These are phyloP conservation scores for Sanghuangporus sanghuang DNA, from an alignment of 1,284 basidiomycete genomes.

Conservation along the genomic window DNA sequence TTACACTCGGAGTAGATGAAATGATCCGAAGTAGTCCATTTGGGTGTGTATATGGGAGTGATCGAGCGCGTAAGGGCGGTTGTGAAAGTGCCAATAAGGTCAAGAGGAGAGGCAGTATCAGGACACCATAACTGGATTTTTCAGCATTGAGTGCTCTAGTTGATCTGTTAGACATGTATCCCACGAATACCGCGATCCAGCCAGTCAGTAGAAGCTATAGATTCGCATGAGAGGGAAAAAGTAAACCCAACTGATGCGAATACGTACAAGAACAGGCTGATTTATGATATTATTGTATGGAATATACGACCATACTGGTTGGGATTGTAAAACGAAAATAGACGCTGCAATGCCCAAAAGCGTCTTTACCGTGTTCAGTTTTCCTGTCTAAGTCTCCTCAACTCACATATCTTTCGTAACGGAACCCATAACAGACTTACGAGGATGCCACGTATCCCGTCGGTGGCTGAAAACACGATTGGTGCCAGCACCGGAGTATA, in stretches of 20 bases:
- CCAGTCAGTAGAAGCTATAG: conserved; percentile 2
- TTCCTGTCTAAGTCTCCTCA: not conserved
- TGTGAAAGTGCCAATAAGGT: conserved; percentile 10
- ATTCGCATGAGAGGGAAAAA: not conserved
- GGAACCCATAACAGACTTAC: not conserved
- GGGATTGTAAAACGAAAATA: not conserved
- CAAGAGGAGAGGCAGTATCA: conserved; percentile 2
- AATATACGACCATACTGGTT: conserved; percentile 8
- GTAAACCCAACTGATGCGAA: not conserved
- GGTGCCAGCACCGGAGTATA: conserved; percentile 8
- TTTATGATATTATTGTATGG: conserved; percentile 8
- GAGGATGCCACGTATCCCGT: not conserved
- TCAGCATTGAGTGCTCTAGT: not conserved
- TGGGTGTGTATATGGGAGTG: conserved; percentile 11
- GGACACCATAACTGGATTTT: not conserved
- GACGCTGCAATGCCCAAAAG: conserved; percentile 3
- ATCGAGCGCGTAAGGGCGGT: not conserved
- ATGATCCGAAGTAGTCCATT: conserved; percentile 15
- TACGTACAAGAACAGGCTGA: conserved; percentile 4
- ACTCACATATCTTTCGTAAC: not conserved
- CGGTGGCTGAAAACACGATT: conserved; percentile 2
- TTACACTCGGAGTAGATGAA: conserved; percentile 17
- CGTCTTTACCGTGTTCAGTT: not conserved
- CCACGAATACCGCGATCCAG: not conserved
- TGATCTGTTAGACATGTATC: not conserved